Conservation (phyloP, 371 early-diverging fungal species). For the Umbelopsis sp. region DNA sequence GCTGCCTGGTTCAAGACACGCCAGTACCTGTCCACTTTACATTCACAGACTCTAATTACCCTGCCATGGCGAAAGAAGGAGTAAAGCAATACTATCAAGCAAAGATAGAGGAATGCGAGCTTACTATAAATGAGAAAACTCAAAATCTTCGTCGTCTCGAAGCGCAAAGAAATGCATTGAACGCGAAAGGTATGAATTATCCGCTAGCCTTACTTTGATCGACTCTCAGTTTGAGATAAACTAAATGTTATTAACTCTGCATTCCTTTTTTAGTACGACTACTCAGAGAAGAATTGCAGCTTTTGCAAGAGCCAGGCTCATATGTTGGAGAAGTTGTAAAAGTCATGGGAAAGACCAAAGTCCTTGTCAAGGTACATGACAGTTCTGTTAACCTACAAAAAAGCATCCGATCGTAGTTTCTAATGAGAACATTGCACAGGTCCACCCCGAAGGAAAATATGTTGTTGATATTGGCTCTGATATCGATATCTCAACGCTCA, state of each 20-base stretch:
- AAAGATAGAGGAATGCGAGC: constrained; percentile 89
- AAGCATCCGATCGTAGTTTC: background rate
- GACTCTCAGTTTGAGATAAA: background rate
- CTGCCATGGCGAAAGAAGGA: constrained; percentile 59
- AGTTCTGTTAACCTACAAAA: background rate
- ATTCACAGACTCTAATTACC: constrained; percentile 7
- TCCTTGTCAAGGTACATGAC: constrained; percentile 89
- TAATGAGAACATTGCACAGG: constrained; percentile 36
- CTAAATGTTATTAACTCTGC: background rate
- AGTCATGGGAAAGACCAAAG: constrained; percentile 99
- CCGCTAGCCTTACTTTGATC: background rate
- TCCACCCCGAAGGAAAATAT: constrained; percentile 99
- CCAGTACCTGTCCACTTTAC: background rate
- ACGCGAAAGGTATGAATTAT: constrained; percentile 79
- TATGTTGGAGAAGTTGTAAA: constrained; percentile 99
- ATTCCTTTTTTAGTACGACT: constrained; percentile 77
- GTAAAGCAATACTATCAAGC: constrained; percentile 75
- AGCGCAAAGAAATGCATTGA: constrained; percentile 97
- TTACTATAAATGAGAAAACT: constrained; percentile 84
- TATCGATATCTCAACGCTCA: constrained; percentile 92
- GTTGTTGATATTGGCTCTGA: constrained; percentile 93
- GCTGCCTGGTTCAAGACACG: background rate
- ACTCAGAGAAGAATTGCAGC: constrained; percentile 96
- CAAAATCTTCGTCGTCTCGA: constrained; percentile 97
- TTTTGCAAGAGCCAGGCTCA: constrained; percentile 97